These are phyloP conservation scores for Pichia sp. DNA, from an alignment of 1,139 yeast genomes.

Conservation along the genomic window DNA sequence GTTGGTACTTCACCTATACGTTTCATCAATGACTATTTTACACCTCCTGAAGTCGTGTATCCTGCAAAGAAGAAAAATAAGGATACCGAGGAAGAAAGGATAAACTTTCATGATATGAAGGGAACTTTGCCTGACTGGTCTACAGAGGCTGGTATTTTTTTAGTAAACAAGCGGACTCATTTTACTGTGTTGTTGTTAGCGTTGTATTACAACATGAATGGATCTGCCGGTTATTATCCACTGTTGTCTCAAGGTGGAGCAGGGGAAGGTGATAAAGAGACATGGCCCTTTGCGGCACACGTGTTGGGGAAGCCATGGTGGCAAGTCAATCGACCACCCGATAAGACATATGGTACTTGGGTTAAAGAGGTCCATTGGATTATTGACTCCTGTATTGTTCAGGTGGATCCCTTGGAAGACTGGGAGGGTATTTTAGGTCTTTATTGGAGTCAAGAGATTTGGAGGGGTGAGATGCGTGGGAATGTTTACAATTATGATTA, in stretches of 20 bases:
- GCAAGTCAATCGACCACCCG: conserved; percentile 34
- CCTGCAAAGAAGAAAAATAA: conserved; percentile 6
- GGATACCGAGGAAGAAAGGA: conserved; percentile 16
- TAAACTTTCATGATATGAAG: conserved; percentile 43
- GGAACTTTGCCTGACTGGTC: conserved; percentile 56
- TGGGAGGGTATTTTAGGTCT: conserved; percentile 15
- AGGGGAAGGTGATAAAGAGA: conserved; percentile 65
- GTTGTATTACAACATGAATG: conserved; percentile 51
- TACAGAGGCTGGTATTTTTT: conserved; percentile 53
- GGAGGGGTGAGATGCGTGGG: conserved; percentile 11
- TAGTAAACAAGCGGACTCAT: conserved; percentile 47
- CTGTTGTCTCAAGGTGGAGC: conserved; percentile 57
- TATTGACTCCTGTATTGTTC: conserved; percentile 21
- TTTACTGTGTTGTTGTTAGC: conserved; percentile 42
- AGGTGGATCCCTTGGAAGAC: conserved; percentile 20
- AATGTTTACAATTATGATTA: conserved; percentile 19
- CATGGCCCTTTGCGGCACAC: conserved; percentile 54
- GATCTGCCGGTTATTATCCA: conserved; percentile 52
- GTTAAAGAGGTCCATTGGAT: conserved; percentile 25
- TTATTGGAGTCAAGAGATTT: conserved; percentile 10
- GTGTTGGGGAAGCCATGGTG: conserved; percentile 41
- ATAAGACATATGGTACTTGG: conserved; percentile 27
- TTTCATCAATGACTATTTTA: conserved; percentile 23
- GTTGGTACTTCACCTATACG: conserved; percentile 27
- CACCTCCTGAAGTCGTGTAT: conserved; percentile 9